phyloP scores from a whole-genome alignment of 805 yeast species.

The Saccharomyces kudriavzevii region DNA sequence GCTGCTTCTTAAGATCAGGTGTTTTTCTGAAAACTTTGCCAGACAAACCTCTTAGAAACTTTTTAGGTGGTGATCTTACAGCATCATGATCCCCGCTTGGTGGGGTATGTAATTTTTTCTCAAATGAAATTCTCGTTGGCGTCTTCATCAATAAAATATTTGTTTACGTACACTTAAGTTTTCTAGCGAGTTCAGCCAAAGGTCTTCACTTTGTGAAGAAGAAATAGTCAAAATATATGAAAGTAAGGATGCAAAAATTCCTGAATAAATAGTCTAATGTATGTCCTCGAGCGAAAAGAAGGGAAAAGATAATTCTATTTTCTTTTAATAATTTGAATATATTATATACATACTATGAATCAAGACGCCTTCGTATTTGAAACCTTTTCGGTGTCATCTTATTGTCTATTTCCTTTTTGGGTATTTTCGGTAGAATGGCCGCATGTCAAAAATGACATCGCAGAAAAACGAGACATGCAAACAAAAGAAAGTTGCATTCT shows the following conservation, averaged over 20 bases:
- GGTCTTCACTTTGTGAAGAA: background rate
- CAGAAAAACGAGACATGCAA: background rate
- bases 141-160: conserved; percentile 9
- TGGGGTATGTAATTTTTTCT: conserved; percentile 28
- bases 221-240: background rate
- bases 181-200: no score
- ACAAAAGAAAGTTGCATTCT: background rate
- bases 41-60: conserved; percentile 22
- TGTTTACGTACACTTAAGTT: background rate
- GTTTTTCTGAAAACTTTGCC: conserved; percentile 21
- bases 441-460: background rate
- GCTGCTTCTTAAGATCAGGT: conserved; percentile 7
- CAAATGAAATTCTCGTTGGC: conserved; percentile 9
- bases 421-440: background rate
- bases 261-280: background rate
- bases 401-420: background rate
- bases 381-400: background rate
- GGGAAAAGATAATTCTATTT: background rate
- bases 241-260: background rate
- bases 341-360: background rate
- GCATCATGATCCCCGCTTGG: conserved; percentile 23
- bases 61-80: conserved; percentile 10
- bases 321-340: background rate
- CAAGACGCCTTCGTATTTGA: background rate
- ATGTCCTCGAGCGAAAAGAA: background rate